Evolutionary conservation across 805 yeast species (phyloP), one percentile per base, ranked within the genome.

Genomic region (Kuraishia hungarica): DNA sequence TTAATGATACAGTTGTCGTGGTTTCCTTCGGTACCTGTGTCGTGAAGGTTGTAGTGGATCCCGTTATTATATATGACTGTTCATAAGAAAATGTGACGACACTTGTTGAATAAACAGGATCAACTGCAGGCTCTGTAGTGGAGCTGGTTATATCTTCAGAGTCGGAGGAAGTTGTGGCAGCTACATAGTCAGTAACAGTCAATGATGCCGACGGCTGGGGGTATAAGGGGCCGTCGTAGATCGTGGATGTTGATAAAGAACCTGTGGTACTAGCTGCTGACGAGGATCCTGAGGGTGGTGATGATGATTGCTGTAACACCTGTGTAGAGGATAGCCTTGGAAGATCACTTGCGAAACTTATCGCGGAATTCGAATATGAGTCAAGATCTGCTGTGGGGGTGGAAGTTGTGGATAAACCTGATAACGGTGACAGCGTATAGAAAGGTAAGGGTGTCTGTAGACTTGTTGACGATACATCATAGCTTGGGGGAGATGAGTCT

Each of bases 21-120:
- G 72, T 62, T 15, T 60, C 64, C 43, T 23, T 20, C n/a, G 15
- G 23, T 13, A 52, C 48, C 8, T 20, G 15, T 1, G 54, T 47
- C 4, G 54, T 28, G 47, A 65, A 57, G 1, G 70, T 64, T 2
- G 66, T 62, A 2, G 57, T n/a, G 5, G 62, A 24, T 26, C 57
- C 71, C 0, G 73, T 67, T 7, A 69, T 62, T 23, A 67, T 60
- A 53, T 62, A 66, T 10, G 59, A 57, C 55, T 68, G 72, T 2
- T 69, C 62, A 55, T 67, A 67, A 2, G 60, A 57, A 23, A 59
- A 55, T 3, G 62, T 56, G 65, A 59, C 11, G 58, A 52, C 29
- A 58, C 43, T 35, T 3, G 43, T 35, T 6, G 43, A 35, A 15
- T 35, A 35, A 4, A 35, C 43, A 35, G 17, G 43, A 4, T 7